Conservation (phyloP, 495 filamentous ascomycete species). For the Tuber microsphaerosporum region DNA sequence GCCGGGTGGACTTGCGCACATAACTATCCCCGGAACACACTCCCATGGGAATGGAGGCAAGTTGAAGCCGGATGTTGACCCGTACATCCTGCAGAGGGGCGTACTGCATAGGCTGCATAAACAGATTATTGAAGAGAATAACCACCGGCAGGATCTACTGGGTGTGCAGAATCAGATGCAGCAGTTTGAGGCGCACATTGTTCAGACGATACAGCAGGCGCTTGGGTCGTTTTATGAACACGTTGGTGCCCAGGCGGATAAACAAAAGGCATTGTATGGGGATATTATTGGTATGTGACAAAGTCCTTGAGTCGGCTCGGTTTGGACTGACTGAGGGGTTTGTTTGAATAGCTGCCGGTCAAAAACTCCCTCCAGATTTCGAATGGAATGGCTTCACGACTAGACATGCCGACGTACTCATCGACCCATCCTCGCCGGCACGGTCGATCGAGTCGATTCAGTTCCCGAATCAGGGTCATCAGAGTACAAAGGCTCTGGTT, state of each 20-base stretch:
- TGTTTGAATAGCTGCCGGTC: constrained; percentile 48
- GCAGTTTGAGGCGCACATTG: constrained; percentile 77
- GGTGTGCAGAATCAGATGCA: constrained; percentile 81
- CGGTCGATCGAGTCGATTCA: constrained; percentile 62
- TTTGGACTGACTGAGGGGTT: neutral
- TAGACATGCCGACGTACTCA: constrained; percentile 62
- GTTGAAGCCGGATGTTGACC: constrained; percentile 64
- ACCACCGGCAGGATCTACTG: constrained; percentile 81
- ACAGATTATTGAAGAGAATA: constrained; percentile 91
- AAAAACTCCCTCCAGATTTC: constrained; percentile 78
- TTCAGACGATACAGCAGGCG: constrained; percentile 72
- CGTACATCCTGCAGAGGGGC: constrained; percentile 77
- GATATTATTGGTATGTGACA: constrained; percentile 58
- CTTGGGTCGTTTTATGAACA: constrained; percentile 72
- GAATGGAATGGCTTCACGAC: constrained; percentile 81
- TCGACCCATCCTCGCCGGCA: constrained; percentile 67
- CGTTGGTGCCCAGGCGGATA: constrained; percentile 71
- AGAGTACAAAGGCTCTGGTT: constrained; percentile 69
- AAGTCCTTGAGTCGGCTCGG: neutral
- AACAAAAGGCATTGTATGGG: constrained; percentile 66
- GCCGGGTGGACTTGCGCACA: constrained; percentile 26
- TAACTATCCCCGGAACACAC: constrained; percentile 29
- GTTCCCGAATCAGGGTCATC: constrained; percentile 85
- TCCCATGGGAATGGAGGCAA: constrained; percentile 51
- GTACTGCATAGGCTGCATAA: constrained; percentile 76